Evolutionary conservation across 2,329 filamentous ascomycete species (phyloP).

Genomic region (Pyrenochaeta sp.): DNA sequence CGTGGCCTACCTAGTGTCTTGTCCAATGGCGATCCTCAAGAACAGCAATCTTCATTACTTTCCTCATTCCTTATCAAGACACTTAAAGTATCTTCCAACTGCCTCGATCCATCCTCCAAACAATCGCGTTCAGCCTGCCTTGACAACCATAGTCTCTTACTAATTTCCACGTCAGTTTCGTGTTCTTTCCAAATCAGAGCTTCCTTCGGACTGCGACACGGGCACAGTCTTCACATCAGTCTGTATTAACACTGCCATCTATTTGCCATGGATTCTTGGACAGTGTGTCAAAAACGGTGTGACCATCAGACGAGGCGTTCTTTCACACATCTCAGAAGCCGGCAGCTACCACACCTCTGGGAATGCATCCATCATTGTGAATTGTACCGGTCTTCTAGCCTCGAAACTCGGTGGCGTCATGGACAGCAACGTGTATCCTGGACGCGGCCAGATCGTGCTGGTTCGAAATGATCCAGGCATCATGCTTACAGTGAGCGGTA

Average conservation of each 20-base stretch:
- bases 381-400: constrained; percentile 83
- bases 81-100: too few relatives aligned
- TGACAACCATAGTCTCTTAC: not conserved
- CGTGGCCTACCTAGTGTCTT: constrained; percentile 19
- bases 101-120: too few relatives aligned
- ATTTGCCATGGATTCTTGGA: constrained; percentile 84
- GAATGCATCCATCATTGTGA: constrained; percentile 75
- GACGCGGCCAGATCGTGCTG: constrained; percentile 82
- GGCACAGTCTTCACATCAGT: constrained; percentile 82
- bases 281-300: constrained; percentile 80
- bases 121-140: not conserved
- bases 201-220: constrained; percentile 73
- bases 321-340: constrained; percentile 77
- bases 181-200: constrained; percentile 62
- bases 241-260: constrained; percentile 90
- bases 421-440: constrained; percentile 77
- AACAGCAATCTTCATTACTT: too few relatives aligned
- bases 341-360: constrained; percentile 65
- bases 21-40: not conserved
- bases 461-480: constrained; percentile 79
- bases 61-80: too few relatives aligned
- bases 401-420: constrained; percentile 80
- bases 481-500: constrained; percentile 76
- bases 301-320: constrained; percentile 57
- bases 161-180: constrained; percentile 61